Conservation (phyloP, 176 grass and related monocot genomes). For the Carex pumila region DNA sequence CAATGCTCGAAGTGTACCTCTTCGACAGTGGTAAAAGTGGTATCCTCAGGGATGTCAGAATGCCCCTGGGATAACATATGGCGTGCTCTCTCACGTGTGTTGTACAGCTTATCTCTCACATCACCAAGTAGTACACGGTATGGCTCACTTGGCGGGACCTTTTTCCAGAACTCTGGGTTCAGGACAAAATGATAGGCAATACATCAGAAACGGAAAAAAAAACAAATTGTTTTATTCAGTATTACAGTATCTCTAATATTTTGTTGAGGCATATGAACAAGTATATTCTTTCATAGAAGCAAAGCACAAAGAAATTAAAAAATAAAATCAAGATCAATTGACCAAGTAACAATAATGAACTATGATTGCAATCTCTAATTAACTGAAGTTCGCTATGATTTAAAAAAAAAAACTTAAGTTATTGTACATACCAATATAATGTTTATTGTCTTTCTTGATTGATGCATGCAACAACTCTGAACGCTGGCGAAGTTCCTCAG, state of each 20-base stretch:
- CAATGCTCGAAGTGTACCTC: slow-evolving; percentile 37
- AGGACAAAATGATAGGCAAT: neutral
- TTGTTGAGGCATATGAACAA: neutral
- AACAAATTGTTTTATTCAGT: neutral
- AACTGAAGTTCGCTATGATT: neutral
- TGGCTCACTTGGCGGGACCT: slow-evolving; percentile 85
- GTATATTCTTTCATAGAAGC: neutral
- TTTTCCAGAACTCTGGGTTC: slow-evolving; percentile 90
- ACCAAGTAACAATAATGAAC: neutral
- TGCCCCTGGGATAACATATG: slow-evolving; percentile 85
- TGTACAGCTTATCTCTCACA: slow-evolving; percentile 89
- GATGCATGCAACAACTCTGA: slow-evolving; percentile 43
- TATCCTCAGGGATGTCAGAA: slow-evolving; percentile 89
- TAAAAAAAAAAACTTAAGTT: neutral
- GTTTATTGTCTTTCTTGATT: slow-evolving; percentile 88
- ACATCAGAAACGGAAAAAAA: slow-evolving; percentile 11
- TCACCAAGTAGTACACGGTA: slow-evolving; percentile 90
- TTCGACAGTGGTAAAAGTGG: slow-evolving; percentile 71
- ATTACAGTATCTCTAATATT: neutral
- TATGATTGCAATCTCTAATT: neutral
- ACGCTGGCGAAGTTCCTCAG: slow-evolving; percentile 60
- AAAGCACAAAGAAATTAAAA: neutral
- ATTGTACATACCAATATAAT: slow-evolving; percentile 72
- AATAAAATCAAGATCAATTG: neutral
- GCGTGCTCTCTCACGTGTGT: slow-evolving; percentile 67